Percentiles rank a stretch among this genome's conserved stretches.
Conservation (phyloP, 139 green algal species). For the Asterochloris erici region DNA sequence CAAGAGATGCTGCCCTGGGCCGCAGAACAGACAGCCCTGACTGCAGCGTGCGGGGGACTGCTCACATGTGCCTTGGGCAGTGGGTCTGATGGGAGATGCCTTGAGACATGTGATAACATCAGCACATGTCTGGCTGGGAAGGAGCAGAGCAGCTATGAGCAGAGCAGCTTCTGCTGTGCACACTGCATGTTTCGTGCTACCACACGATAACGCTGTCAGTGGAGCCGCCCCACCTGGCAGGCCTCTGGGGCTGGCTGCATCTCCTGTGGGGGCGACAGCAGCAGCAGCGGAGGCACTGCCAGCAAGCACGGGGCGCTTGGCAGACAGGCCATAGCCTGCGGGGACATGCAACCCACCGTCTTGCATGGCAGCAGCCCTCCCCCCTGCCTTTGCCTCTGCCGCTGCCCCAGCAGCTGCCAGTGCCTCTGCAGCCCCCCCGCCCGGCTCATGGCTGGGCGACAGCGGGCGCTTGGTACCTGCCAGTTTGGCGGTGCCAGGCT, state of each 20-base stretch:
- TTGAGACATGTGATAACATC: no score
- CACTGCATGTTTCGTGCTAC: no score
- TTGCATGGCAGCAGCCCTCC: not conserved
- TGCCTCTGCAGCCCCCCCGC: not conserved
- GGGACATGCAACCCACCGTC: conserved; percentile 2
- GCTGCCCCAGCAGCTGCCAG: not conserved
- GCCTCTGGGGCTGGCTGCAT: not conserved
- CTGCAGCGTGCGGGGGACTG: no score
- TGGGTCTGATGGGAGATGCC: no score
- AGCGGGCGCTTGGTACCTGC: not conserved
- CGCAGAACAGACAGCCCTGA: no score
- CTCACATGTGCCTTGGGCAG: no score
- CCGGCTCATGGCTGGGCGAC: not conserved
- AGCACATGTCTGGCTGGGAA: no score
- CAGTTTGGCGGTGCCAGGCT: not conserved
- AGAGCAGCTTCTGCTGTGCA: no score
- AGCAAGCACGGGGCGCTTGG: not conserved
- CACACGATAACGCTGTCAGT: not conserved
- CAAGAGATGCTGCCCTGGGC: no score
- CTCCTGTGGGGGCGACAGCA: not conserved
- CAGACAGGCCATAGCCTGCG: conserved; percentile 2
- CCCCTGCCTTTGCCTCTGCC: conserved; percentile 5
- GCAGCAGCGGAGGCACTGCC: not conserved
- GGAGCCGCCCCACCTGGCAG: not conserved
- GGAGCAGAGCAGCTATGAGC: no score